Percentiles rank a stretch among this genome's conserved stretches.
Evolutionary conservation across 1,284 basidiomycete species (phyloP).

Genomic region (Cutaneotrichosporon mucoides): DNA sequence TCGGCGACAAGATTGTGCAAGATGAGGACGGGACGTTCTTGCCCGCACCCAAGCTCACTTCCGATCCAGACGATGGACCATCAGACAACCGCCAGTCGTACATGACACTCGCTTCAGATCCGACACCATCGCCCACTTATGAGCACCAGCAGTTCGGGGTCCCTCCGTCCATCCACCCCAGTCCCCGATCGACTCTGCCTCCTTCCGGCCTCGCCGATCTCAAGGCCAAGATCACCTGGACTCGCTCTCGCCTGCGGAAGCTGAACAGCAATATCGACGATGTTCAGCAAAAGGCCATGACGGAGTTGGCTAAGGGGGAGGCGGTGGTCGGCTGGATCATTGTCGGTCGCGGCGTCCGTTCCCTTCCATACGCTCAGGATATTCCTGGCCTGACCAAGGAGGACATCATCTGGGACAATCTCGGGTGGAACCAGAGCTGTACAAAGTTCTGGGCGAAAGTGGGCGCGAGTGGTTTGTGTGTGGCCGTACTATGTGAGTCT

Average conservation of each 20-base stretch:
- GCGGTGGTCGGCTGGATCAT: slow-evolving; percentile 66
- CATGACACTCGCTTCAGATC: too few species aligned
- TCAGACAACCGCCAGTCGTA: too few species aligned
- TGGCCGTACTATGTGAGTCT: slow-evolving; percentile 62
- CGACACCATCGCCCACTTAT: too few species aligned
- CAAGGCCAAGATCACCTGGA: slow-evolving; percentile 7
- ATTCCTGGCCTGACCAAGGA: slow-evolving; percentile 74
- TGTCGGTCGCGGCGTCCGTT: slow-evolving; percentile 63
- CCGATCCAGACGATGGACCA: neutral
- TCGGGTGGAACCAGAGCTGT: too few species aligned
- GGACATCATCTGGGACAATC: slow-evolving; percentile 64
- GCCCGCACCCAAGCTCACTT: slow-evolving; percentile 7
- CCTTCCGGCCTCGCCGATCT: neutral
- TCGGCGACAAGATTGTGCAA: slow-evolving; percentile 60
- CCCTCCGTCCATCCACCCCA: neutral
- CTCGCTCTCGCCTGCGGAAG: slow-evolving; percentile 16
- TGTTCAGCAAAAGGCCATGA: slow-evolving; percentile 55
- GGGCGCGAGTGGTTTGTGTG: slow-evolving; percentile 52
- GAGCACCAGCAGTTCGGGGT: too few species aligned
- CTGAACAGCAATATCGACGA: slow-evolving; percentile 67
- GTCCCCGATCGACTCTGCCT: neutral
- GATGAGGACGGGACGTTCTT: slow-evolving; percentile 56
- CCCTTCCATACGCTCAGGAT: slow-evolving; percentile 60
- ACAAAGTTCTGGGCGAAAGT: slow-evolving; percentile 58
- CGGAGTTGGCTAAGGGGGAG: slow-evolving; percentile 62